phyloP scores from a whole-genome alignment of 2,329 filamentous ascomycete species.

The Piedraia hortae region DNA sequence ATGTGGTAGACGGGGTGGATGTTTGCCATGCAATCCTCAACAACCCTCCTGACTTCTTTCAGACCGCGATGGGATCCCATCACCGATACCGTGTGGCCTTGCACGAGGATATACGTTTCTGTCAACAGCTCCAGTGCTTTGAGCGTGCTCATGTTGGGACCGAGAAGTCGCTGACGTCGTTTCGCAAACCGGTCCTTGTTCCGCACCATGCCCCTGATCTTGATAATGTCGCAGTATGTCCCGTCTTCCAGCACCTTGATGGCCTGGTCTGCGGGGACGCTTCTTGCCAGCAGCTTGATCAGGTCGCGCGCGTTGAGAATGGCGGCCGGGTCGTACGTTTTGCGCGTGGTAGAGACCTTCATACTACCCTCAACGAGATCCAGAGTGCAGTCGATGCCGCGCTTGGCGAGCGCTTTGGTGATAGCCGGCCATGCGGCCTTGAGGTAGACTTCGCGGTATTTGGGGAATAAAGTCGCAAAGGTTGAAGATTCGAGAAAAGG shows the following conservation, averaged over 20 bases:
- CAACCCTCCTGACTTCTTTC: conserved; percentile 68
- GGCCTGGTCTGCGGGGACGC: conserved; percentile 76
- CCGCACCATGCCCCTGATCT: conserved; percentile 66
- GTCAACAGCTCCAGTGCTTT: conserved; percentile 88
- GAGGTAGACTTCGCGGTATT: conserved; percentile 85
- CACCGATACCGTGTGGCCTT: conserved; percentile 77
- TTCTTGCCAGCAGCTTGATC: conserved; percentile 74
- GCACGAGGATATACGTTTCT: conserved; percentile 74
- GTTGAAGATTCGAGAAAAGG: conserved; percentile 81
- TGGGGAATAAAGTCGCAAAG: conserved; percentile 64
- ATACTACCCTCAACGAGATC: conserved; percentile 90
- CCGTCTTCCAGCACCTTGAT: conserved; percentile 85
- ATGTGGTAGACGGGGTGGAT: conserved; percentile 78
- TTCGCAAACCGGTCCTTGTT: conserved; percentile 95
- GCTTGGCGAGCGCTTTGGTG: conserved; percentile 62
- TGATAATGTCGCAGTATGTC: conserved; percentile 81
- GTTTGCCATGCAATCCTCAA: conserved; percentile 93
- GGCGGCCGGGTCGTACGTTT: conserved; percentile 72
- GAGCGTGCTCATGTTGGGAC: conserved; percentile 70
- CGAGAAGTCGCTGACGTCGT: conserved; percentile 70
- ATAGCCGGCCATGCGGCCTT: conserved; percentile 82
- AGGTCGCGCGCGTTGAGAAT: conserved; percentile 86
- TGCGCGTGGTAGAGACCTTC: conserved; percentile 83
- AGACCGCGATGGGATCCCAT: conserved; percentile 87
- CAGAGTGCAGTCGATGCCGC: conserved; percentile 68